These are phyloP conservation scores for Westerdykella ornata DNA, from an alignment of 2,329 filamentous ascomycete genomes.

Conservation along the genomic window DNA sequence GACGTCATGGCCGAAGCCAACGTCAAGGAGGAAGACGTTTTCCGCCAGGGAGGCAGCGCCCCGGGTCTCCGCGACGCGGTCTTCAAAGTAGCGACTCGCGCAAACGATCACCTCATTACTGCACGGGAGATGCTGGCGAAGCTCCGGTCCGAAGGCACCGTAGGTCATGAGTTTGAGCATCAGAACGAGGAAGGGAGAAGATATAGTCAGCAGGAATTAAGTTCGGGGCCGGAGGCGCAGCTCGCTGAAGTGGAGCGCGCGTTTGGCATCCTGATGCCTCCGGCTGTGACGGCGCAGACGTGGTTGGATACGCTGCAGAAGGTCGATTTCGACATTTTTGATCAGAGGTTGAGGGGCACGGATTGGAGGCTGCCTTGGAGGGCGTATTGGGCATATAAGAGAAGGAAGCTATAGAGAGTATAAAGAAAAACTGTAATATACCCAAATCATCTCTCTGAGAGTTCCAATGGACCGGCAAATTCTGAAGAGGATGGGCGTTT, in stretches of 20 bases:
- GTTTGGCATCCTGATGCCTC: conserved; percentile 69
- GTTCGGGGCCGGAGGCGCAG: conserved; percentile 33
- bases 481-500: too few relatives aligned
- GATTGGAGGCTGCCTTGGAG: conserved; percentile 87
- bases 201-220: conserved; percentile 40
- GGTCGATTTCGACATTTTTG: conserved; percentile 75
- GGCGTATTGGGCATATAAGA: conserved; percentile 55
- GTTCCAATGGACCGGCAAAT: too few relatives aligned
- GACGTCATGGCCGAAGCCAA: conserved; percentile 81
- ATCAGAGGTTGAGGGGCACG: conserved; percentile 54
- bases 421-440: too few relatives aligned
- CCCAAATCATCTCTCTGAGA: too few relatives aligned
- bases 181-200: conserved; percentile 64
- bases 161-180: conserved; percentile 86
- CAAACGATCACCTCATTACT: conserved; percentile 92
- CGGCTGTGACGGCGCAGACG: conserved; percentile 67
- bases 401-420: conserved; percentile 41
- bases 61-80: conserved; percentile 80
- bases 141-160: conserved; percentile 63
- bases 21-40: conserved; percentile 82
- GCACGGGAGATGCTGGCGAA: conserved; percentile 85
- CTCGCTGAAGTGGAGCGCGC: conserved; percentile 55
- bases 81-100: conserved; percentile 85
- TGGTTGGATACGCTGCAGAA: conserved; percentile 75
- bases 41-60: conserved; percentile 71